These are phyloP conservation scores for Umbilicaria muhlenbergii DNA, from an alignment of 495 filamentous ascomycete genomes.

Conservation along the genomic window DNA sequence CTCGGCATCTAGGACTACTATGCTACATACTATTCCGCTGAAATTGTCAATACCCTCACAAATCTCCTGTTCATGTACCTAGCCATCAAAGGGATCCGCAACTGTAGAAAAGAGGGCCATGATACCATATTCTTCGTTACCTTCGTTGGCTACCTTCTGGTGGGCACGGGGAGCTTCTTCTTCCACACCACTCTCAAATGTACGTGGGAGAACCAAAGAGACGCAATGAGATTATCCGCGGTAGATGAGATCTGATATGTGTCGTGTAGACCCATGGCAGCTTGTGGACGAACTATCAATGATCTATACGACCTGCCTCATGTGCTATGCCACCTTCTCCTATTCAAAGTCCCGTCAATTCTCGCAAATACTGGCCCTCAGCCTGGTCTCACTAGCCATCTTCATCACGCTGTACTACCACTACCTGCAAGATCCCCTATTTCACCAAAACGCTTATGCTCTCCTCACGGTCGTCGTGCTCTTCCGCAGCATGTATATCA, in stretches of 20 bases:
- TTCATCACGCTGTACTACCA: slow-evolving; percentile 93
- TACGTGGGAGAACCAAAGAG: slow-evolving; percentile 11
- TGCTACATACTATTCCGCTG: slow-evolving; percentile 41
- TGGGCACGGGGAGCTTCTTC: slow-evolving; percentile 64
- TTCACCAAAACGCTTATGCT: slow-evolving; percentile 84
- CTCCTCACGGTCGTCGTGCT: slow-evolving; percentile 64
- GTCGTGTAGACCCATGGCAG: slow-evolving; percentile 75
- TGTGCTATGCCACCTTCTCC: slow-evolving; percentile 77
- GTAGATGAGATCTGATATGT: slow-evolving; percentile 6
- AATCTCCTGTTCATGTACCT: slow-evolving; percentile 67
- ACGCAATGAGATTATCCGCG: neutral
- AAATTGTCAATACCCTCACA: slow-evolving; percentile 61
- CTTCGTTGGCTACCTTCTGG: slow-evolving; percentile 60
- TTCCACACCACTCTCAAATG: slow-evolving; percentile 79
- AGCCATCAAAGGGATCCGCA: slow-evolving; percentile 54
- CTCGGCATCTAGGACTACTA: slow-evolving; percentile 37
- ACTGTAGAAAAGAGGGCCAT: slow-evolving; percentile 53
- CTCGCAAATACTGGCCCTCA: slow-evolving; percentile 39
- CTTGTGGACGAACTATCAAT: slow-evolving; percentile 91
- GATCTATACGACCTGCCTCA: slow-evolving; percentile 96
- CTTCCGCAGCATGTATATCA: slow-evolving; percentile 75
- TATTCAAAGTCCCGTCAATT: slow-evolving; percentile 44
- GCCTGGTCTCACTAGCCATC: slow-evolving; percentile 45
- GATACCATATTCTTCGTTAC: slow-evolving; percentile 57
- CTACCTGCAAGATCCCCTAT: slow-evolving; percentile 77